Percentiles rank a stretch among this genome's conserved stretches.
Conservation (phyloP, 2,329 filamentous ascomycete species). For the Neurospora crassa region DNA sequence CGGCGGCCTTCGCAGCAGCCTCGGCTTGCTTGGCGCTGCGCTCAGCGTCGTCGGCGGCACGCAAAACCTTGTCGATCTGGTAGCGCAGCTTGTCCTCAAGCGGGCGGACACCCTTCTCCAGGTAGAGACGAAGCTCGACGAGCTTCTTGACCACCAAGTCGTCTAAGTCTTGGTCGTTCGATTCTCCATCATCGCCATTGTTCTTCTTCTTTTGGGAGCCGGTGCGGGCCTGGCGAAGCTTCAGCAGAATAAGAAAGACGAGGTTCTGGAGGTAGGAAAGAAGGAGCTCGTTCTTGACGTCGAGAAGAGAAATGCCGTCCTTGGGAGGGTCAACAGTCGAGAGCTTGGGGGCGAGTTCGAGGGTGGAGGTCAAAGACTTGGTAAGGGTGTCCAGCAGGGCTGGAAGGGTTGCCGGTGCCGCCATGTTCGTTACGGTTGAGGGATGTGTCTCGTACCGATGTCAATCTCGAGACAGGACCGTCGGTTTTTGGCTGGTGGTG, state of each 20-base stretch:
- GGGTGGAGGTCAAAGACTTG: slow-evolving; percentile 50
- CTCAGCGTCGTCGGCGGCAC: slow-evolving; percentile 69
- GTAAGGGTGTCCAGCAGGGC: slow-evolving; percentile 46
- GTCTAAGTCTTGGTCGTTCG: slow-evolving; percentile 34
- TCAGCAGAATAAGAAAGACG: slow-evolving; percentile 75
- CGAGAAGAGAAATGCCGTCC: slow-evolving; percentile 87
- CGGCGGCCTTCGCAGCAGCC: slow-evolving; percentile 26
- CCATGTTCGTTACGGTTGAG: slow-evolving; percentile 16
- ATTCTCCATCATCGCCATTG: not conserved
- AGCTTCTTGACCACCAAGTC: slow-evolving; percentile 73
- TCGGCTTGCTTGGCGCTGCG: slow-evolving; percentile 30
- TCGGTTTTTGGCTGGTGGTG: not conserved
- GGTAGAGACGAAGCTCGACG: slow-evolving; percentile 81
- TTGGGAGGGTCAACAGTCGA: slow-evolving; percentile 60
- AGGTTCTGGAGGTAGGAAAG: slow-evolving; percentile 93
- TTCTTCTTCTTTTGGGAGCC: slow-evolving; percentile 22
- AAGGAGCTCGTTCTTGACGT: slow-evolving; percentile 94
- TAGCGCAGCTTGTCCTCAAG: slow-evolving; percentile 87
- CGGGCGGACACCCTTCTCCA: slow-evolving; percentile 86
- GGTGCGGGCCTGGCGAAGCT: slow-evolving; percentile 51
- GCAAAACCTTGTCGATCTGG: slow-evolving; percentile 89
- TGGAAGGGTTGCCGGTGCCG: slow-evolving; percentile 21
- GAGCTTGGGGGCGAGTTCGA: slow-evolving; percentile 56
- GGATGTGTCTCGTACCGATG: not conserved
- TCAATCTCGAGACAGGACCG: not conserved